A percentile compares a stretch with the other conserved stretches of the same genome.
Evolutionary conservation across 176 grass and related monocot genomes (phyloP).

Genomic region (Carex littledalei): DNA sequence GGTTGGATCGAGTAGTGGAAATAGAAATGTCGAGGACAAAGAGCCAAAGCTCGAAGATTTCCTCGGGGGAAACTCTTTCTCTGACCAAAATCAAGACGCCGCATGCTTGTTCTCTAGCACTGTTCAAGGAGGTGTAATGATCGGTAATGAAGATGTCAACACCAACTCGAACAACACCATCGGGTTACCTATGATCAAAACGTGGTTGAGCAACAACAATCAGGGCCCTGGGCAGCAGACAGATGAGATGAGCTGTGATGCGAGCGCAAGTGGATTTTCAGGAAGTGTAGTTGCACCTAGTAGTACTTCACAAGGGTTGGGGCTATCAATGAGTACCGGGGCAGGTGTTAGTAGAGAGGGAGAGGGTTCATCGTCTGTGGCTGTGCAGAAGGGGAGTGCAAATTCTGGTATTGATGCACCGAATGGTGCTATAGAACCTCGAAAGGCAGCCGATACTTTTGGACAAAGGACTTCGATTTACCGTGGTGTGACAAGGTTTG

Average conservation of each 20-base stretch:
- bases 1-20: constrained; percentile 63
- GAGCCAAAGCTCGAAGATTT: constrained; percentile 96
- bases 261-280: constrained; percentile 43
- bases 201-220: constrained; percentile 70
- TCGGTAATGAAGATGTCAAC: constrained; percentile 25
- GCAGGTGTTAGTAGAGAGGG: constrained; percentile 21
- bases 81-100: constrained; percentile 59
- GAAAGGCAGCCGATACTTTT: constrained; percentile 81
- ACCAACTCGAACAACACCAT: constrained; percentile 54
- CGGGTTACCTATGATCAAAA: constrained; percentile 89
- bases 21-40: constrained; percentile 30
- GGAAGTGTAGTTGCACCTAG: constrained; percentile 25
- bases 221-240: neutral
- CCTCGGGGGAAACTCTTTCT: constrained; percentile 78
- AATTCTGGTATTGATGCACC: constrained; percentile 48
- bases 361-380: constrained; percentile 44
- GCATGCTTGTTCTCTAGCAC: constrained; percentile 45
- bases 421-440: constrained; percentile 30
- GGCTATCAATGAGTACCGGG: constrained; percentile 89
- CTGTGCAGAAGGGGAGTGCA: constrained; percentile 53
- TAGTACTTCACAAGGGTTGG: constrained; percentile 54
- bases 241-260: constrained; percentile 46
- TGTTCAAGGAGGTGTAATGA: constrained; percentile 25
- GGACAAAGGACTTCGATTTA: constrained; percentile 95
- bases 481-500: constrained; percentile 83